Evolutionary conservation across 2,329 filamentous ascomycete species (phyloP).

Genomic region (Onygena corvina): DNA sequence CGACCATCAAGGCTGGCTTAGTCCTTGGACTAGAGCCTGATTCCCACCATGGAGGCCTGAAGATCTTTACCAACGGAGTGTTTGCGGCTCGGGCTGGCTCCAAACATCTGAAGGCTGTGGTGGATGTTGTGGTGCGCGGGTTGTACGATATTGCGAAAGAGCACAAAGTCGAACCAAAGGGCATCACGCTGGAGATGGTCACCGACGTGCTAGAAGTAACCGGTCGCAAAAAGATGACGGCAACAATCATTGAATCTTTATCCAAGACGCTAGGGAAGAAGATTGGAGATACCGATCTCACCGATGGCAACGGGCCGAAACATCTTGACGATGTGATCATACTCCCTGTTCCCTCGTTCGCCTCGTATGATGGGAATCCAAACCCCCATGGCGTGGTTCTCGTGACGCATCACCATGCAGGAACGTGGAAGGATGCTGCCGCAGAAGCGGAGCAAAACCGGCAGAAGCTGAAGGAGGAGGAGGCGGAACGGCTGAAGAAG

Average conservation of each 20-base stretch:
- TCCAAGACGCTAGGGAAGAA: constrained; percentile 12
- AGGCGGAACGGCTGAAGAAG: constrained; percentile 7
- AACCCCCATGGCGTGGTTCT: constrained; percentile 13
- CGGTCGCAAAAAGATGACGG: constrained; percentile 22
- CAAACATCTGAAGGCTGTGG: constrained; percentile 15
- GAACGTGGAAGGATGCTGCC: constrained; percentile 12
- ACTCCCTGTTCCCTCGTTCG: constrained; percentile 21
- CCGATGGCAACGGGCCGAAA: constrained; percentile 17
- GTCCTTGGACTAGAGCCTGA: constrained; percentile 34
- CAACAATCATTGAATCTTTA: constrained; percentile 18
- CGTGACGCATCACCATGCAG: constrained; percentile 13
- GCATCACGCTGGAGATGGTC: constrained; percentile 20
- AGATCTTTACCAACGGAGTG: constrained; percentile 20
- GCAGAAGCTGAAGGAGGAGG: constrained; percentile 6
- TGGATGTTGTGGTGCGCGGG: constrained; percentile 16
- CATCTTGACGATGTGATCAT: constrained; percentile 21
- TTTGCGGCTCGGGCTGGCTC: constrained; percentile 17
- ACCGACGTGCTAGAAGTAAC: constrained; percentile 22
- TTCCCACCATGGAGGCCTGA: constrained; percentile 7
- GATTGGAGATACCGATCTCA: constrained; percentile 19
- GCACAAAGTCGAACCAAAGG: constrained; percentile 14
- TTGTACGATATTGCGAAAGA: constrained; percentile 16
- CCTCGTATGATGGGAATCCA: constrained; percentile 19
- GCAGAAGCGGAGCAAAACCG: constrained; percentile 9
- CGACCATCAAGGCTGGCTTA: constrained; percentile 18